A percentile compares a stretch with the other conserved stretches of the same genome.
Conservation (phyloP, 352 stramenopile species). For the Pythium dissimile region DNA sequence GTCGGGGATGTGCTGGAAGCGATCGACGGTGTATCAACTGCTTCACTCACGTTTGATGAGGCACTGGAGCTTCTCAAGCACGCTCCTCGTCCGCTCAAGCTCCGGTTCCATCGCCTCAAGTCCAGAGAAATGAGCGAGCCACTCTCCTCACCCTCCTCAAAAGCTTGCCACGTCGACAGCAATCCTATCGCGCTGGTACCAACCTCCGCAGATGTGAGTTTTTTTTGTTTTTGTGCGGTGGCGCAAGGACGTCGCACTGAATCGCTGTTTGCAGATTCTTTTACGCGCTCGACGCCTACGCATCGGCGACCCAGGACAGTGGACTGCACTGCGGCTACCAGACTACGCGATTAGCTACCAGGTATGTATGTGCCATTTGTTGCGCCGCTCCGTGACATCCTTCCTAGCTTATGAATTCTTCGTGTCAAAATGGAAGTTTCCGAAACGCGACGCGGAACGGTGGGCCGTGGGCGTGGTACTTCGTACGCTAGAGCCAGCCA, state of each 20-base stretch:
- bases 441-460: constrained; percentile 61
- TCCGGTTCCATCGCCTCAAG: constrained; percentile 52
- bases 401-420: too few relatives aligned
- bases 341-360: constrained; percentile 71
- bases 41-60: constrained; percentile 57
- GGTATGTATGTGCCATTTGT: constrained; percentile 20
- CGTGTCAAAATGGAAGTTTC: constrained; percentile 37
- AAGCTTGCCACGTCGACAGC: neutral
- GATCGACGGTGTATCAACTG: constrained; percentile 70
- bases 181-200: constrained; percentile 15
- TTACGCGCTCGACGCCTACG: constrained; percentile 56
- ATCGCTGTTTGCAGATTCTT: constrained; percentile 43
- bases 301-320: constrained; percentile 65
- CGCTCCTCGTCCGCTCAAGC: constrained; percentile 51
- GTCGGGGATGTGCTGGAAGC: constrained; percentile 70
- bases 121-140: constrained; percentile 12
- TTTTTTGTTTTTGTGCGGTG: neutral
- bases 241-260: neutral
- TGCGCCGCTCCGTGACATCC: too few relatives aligned
- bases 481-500: constrained; percentile 48
- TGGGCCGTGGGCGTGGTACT: constrained; percentile 72
- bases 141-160: too few relatives aligned
- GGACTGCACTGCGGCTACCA: constrained; percentile 54
- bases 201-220: constrained; percentile 41
- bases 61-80: constrained; percentile 49